phyloP scores from a whole-genome alignment of 148 eudicot genomes.

The Rhododendron griersonianum region DNA sequence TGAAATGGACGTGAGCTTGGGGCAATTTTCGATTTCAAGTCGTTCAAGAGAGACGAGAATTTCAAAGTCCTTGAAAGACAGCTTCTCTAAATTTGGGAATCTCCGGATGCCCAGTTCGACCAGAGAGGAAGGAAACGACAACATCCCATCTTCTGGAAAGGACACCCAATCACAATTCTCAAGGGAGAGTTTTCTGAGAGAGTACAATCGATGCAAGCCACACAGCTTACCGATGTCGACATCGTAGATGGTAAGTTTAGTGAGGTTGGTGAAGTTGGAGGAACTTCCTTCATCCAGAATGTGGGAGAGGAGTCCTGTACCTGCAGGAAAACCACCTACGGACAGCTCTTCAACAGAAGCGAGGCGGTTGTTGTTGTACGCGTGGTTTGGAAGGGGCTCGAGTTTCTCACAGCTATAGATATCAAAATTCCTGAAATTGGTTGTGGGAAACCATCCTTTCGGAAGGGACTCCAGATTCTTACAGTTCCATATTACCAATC shows the following conservation, averaged over 20 bases:
- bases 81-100: not conserved
- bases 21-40: not conserved
- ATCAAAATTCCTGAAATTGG: not conserved
- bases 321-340: not conserved
- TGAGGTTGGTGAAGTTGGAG: not conserved
- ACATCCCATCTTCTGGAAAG: not conserved
- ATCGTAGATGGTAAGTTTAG: not conserved
- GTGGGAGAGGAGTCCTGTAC: not conserved
- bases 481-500: not conserved
- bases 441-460: not conserved
- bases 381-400: not conserved
- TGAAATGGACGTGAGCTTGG: not conserved
- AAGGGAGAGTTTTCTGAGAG: not conserved
- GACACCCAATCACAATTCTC: not conserved
- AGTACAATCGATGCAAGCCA: not conserved
- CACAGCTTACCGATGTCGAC: not conserved
- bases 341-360: not conserved
- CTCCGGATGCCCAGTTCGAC: fast-evolving
- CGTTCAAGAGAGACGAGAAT: not conserved
- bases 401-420: not conserved
- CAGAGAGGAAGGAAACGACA: not conserved
- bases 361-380: not conserved
- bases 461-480: not conserved
- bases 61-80: not conserved
- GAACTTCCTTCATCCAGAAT: not conserved